Evolutionary conservation across 805 yeast species (phyloP).

Genomic region (Scheffersomyces lignosus): DNA sequence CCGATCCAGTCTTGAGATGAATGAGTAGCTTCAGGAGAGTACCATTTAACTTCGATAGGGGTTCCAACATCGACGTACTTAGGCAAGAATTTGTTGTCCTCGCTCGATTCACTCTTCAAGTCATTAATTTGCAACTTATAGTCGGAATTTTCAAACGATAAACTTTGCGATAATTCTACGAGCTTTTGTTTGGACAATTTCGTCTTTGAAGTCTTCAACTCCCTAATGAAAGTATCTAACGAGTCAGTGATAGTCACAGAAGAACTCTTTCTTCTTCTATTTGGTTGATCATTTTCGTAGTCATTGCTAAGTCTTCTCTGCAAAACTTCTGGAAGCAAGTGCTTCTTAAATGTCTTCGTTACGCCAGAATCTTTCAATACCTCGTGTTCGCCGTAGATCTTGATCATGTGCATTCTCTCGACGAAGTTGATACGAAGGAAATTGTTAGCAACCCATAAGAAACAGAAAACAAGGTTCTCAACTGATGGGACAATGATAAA

Average conservation of each 20-base stretch:
- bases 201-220: conserved; percentile 34
- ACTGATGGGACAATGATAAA: conserved; percentile 57
- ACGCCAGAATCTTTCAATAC: conserved; percentile 55
- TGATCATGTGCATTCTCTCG: conserved; percentile 76
- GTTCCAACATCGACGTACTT: conserved; percentile 42
- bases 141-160: conserved; percentile 37
- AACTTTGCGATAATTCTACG: conserved; percentile 40
- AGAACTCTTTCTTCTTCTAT: conserved; percentile 25
- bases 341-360: conserved; percentile 45
- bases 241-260: conserved; percentile 40
- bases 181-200: conserved; percentile 34
- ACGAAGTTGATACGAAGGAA: conserved; percentile 69
- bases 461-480: conserved; percentile 50
- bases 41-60: conserved; percentile 56
- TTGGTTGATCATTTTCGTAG: conserved; percentile 11
- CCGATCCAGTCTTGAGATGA: conserved; percentile 73
- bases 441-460: conserved; percentile 62
- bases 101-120: conserved; percentile 13
- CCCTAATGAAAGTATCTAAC: conserved; percentile 47
- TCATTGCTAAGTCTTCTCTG: conserved; percentile 29
- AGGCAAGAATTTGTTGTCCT: conserved; percentile 8
- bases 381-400: conserved; percentile 66
- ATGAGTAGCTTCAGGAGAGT: conserved; percentile 46
- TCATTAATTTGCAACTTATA: conserved; percentile 28
- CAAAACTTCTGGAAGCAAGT: conserved; percentile 39